These are phyloP conservation scores for Dillenia turbinata DNA, from an alignment of 164 flowering plant genomes.

Conservation along the genomic window DNA sequence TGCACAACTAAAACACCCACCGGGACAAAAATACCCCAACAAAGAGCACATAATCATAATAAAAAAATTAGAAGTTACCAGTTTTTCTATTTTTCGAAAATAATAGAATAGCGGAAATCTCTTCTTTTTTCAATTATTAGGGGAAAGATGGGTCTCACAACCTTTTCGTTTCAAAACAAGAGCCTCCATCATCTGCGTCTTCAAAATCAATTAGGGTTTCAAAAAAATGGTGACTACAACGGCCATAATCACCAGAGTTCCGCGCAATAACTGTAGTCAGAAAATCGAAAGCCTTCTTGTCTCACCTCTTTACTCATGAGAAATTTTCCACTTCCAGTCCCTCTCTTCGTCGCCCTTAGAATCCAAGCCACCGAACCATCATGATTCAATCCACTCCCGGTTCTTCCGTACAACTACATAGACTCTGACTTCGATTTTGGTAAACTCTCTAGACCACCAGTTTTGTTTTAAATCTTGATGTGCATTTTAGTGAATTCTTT, in stretches of 20 bases:
- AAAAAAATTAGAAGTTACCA: too few relatives aligned
- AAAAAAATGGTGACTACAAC: conserved; percentile 9
- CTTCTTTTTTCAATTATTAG: too few relatives aligned
- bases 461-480: neutral
- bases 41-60: too few relatives aligned
- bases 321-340: neutral
- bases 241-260: conserved; percentile 7
- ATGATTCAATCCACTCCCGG: conserved; percentile 53
- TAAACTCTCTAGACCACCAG: conserved; percentile 3
- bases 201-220: too few relatives aligned
- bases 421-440: conserved; percentile 66
- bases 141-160: too few relatives aligned
- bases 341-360: conserved; percentile 3
- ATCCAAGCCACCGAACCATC: conserved; percentile 43
- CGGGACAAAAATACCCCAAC: too few relatives aligned
- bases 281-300: conserved; percentile 9
- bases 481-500: neutral
- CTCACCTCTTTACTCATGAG: conserved; percentile 2
- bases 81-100: too few relatives aligned
- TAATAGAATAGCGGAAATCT: too few relatives aligned
- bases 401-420: conserved; percentile 41
- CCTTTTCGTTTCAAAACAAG: too few relatives aligned
- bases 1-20: too few relatives aligned
- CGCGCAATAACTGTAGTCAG: conserved; percentile 6
- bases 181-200: too few relatives aligned